These are phyloP conservation scores for Phytomonas sp. DNA, from an alignment of 208 protist species.

Conservation along the genomic window DNA sequence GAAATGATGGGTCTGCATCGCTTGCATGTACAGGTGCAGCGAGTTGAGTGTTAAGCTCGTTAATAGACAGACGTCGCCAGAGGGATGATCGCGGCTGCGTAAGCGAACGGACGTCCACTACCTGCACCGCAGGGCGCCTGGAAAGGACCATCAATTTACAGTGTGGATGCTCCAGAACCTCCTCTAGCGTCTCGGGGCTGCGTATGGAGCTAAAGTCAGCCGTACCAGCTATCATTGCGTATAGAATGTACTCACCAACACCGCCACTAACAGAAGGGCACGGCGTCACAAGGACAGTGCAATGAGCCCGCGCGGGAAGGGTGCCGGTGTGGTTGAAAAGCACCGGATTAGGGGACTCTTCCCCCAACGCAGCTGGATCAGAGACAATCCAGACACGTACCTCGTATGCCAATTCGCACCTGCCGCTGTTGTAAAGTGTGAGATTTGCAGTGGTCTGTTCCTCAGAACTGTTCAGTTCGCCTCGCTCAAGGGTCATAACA, in stretches of 20 bases:
- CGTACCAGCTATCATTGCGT: slow-evolving; percentile 51
- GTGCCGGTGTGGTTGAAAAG: slow-evolving; percentile 49
- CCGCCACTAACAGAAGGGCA: slow-evolving; percentile 30
- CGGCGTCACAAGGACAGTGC: slow-evolving; percentile 62
- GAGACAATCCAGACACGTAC: slow-evolving; percentile 33
- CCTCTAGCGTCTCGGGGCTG: slow-evolving; percentile 25
- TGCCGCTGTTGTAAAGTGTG: slow-evolving; percentile 83
- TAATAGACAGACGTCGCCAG: slow-evolving; percentile 74
- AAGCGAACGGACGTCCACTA: slow-evolving; percentile 67
- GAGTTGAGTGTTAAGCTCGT: slow-evolving; percentile 68
- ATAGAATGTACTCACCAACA: slow-evolving; percentile 70
- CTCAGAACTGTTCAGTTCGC: slow-evolving; percentile 30
- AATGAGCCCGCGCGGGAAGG: slow-evolving; percentile 80
- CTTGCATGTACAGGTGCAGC: slow-evolving; percentile 30
- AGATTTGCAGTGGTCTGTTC: slow-evolving; percentile 40
- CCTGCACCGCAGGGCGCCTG: slow-evolving; percentile 65
- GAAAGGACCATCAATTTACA: slow-evolving; percentile 50
- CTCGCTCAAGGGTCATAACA: slow-evolving; percentile 47
- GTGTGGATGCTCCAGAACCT: slow-evolving; percentile 55
- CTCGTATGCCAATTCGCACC: slow-evolving; percentile 71
- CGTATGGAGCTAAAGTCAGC: slow-evolving; percentile 20
- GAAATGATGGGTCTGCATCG: slow-evolving; percentile 39
- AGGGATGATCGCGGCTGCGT: slow-evolving; percentile 44
- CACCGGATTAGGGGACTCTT: slow-evolving; percentile 17
- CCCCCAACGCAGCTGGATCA: slow-evolving; percentile 13